phyloP scores from a whole-genome alignment of 441 rosid species.

The California macrophylla region DNA sequence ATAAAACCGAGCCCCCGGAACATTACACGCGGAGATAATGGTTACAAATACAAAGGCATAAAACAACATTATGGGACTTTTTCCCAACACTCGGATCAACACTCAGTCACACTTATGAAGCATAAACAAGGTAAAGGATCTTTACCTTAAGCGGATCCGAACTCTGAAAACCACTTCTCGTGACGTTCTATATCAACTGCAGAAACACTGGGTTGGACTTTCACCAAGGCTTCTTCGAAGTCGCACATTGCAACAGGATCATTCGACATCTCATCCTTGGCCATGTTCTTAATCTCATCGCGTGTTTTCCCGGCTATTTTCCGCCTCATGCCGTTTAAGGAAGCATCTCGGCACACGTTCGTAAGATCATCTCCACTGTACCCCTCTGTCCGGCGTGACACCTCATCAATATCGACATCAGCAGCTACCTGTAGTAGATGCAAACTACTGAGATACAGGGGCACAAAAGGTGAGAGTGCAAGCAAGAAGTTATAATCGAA shows the following conservation, averaged over 20 bases:
- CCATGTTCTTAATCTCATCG: slow-evolving; percentile 98
- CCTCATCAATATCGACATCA: slow-evolving; percentile 84
- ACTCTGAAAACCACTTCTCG: slow-evolving; percentile 90
- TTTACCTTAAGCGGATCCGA: slow-evolving; percentile 59
- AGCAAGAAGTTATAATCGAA: neutral
- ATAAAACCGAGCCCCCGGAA: no score
- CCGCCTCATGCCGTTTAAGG: slow-evolving; percentile 96
- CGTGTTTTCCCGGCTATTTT: slow-evolving; percentile 95
- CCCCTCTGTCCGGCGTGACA: slow-evolving; percentile 85
- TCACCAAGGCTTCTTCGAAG: slow-evolving; percentile 84
- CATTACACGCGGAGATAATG: no score
- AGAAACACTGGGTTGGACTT: slow-evolving; percentile 90
- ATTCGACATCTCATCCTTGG: slow-evolving; percentile 91
- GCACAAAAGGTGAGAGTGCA: no score
- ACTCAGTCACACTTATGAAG: no score
- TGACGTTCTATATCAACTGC: slow-evolving; percentile 83
- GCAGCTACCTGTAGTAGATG: slow-evolving; percentile 48
- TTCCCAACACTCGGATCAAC: no score
- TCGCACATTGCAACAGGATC: slow-evolving; percentile 98
- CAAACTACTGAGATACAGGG: neutral
- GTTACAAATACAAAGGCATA: no score
- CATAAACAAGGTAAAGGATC: no score
- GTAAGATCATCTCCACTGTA: slow-evolving; percentile 99
- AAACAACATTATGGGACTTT: no score
- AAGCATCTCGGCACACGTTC: slow-evolving; percentile 92